Evolutionary conservation across 805 yeast species (phyloP), one percentile per base, ranked within the genome.

Genomic region (Groenewaldozyma salmanticensis): DNA sequence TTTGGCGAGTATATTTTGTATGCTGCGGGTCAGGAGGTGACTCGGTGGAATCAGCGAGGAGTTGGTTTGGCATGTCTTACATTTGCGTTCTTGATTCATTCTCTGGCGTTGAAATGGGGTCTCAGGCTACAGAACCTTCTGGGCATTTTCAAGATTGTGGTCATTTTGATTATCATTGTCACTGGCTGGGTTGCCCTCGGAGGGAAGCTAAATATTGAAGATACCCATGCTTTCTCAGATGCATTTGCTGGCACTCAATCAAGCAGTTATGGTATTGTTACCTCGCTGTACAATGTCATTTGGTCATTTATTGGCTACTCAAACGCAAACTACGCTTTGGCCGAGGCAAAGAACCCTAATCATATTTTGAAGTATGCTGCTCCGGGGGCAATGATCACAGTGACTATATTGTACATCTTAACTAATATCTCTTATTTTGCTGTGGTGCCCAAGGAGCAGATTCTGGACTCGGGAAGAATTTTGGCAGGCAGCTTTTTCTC

Each of bases 251-350:
- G 60, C 48, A 35, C 52, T 58, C 29, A 24, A 24, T 46, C 51
- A 11, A 46, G 50, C 4, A 60, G 54, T 16, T 59, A 58, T 44
- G 78, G 76, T n/a, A 70, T 68, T 44, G 64, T 59, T 38, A 58
- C 77, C 51, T 87, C 92, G 4, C 67, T 83, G 42, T 82, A 81
- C 65, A 81, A 81, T 54, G 84, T 83, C 42, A 82, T 83, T 54
- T 83, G 90, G 90, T 80, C 90, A 1, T 83, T 76, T 52, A 75
- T 81, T 52, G 94, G 94, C 39, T 83, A 82, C 58, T 79, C 88
- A 31, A 83, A 83, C 55, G 88, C 80, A 39, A 82, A 83, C 62
- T 82, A 83, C 53, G 90, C 92, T 4, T 68, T 82, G 37, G 84
- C 87, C 53, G 94, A 83, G 62, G 75, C 77, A 38, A 78, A 74